Conservation (phyloP, 2,329 filamentous ascomycete genomes). For the Alternaria sp. region DNA sequence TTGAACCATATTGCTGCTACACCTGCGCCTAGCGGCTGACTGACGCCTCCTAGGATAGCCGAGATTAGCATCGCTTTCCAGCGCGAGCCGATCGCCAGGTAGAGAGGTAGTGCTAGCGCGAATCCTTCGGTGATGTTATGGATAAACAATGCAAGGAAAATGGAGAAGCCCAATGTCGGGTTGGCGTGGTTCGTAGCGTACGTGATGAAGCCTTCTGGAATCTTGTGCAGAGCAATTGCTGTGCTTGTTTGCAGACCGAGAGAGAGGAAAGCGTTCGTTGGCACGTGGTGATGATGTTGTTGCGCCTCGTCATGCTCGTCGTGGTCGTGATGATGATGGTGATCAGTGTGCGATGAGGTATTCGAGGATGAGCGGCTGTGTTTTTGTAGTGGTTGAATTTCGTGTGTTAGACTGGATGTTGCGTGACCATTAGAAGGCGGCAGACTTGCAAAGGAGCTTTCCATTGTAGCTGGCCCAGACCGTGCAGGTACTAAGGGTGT, state of each 20-base stretch:
- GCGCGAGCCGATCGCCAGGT: constrained; percentile 85
- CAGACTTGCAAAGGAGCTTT: constrained; percentile 29
- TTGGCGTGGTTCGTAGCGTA: constrained; percentile 98
- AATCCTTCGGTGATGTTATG: constrained; percentile 99
- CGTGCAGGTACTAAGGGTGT: constrained; percentile 31
- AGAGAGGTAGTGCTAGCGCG: constrained; percentile 89
- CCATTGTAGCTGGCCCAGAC: constrained; percentile 36
- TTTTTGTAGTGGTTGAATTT: constrained; percentile 17
- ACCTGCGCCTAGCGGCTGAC: constrained; percentile 84
- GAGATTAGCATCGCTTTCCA: constrained; percentile 85
- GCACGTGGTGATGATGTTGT: constrained; percentile 92
- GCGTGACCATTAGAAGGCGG: constrained; percentile 21
- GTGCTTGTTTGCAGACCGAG: constrained; percentile 96
- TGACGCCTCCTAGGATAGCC: constrained; percentile 82
- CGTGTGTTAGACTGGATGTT: constrained; percentile 1
- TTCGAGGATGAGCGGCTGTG: constrained; percentile 24
- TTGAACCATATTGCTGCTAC: constrained; percentile 88
- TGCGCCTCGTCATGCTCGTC: constrained; percentile 10
- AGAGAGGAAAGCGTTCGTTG: constrained; percentile 89
- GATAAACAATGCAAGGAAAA: constrained; percentile 95
- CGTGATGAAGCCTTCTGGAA: constrained; percentile 86
- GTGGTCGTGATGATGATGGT: constrained; percentile 9
- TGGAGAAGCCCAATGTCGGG: constrained; percentile 83
- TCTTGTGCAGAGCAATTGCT: constrained; percentile 94
- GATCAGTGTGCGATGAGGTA: constrained; percentile 19